Conservation (phyloP, 805 yeast genomes). For the Metschnikowia arizonensis region DNA sequence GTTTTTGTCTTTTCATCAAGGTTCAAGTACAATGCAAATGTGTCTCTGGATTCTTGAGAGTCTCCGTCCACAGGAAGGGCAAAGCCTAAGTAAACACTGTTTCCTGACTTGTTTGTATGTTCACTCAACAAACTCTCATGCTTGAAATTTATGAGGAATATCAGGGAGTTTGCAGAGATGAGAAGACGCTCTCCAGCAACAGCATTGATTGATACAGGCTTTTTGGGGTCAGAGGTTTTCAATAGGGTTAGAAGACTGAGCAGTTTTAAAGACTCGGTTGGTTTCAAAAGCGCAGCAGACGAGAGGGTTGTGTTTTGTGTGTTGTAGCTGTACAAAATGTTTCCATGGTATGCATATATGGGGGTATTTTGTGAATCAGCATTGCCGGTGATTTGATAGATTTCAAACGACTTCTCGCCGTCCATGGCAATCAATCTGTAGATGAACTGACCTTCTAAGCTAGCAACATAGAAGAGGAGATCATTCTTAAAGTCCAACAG, state of each 20-base stretch:
- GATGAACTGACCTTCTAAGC: neutral
- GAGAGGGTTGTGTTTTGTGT: slow-evolving; percentile 15
- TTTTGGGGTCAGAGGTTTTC: slow-evolving; percentile 5
- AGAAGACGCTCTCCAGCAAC: slow-evolving; percentile 47
- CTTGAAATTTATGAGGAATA: slow-evolving; percentile 44
- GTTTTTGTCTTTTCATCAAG: slow-evolving; percentile 41
- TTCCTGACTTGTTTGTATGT: slow-evolving; percentile 24
- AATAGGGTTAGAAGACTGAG: slow-evolving; percentile 21
- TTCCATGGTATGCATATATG: slow-evolving; percentile 24
- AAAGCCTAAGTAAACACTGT: slow-evolving; percentile 19
- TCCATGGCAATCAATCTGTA: slow-evolving; percentile 27
- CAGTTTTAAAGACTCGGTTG: slow-evolving; percentile 17
- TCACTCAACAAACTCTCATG: slow-evolving; percentile 38
- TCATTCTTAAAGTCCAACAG: slow-evolving; percentile 23
- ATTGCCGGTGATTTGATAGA: slow-evolving; percentile 17
- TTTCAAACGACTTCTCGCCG: slow-evolving; percentile 22
- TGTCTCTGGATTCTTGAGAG: slow-evolving; percentile 35
- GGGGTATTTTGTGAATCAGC: slow-evolving; percentile 5
- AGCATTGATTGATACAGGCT: slow-evolving; percentile 30
- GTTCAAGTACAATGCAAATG: slow-evolving; percentile 41
- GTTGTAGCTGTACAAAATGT: slow-evolving; percentile 26
- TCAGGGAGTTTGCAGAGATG: slow-evolving; percentile 35
- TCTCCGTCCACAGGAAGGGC: slow-evolving; percentile 39
- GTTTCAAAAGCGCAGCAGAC: slow-evolving; percentile 23
- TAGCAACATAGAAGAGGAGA: slow-evolving; percentile 19